phyloP scores from a whole-genome alignment of 768 basidiomycete genomes.

The Hypholoma sublateritium region DNA sequence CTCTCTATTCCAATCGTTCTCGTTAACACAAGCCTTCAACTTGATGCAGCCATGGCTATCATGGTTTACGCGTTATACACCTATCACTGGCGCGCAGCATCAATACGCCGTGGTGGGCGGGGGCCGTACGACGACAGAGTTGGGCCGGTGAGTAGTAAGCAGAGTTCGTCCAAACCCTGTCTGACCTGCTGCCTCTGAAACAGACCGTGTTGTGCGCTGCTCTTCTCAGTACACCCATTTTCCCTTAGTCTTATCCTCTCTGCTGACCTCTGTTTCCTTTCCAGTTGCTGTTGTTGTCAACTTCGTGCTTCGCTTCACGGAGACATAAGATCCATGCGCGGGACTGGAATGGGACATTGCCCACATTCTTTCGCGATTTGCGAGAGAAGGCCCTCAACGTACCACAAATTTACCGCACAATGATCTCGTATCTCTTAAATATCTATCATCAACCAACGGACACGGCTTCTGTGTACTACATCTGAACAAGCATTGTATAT shows the following conservation, averaged over 20 bases:
- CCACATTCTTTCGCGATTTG: too few species aligned
- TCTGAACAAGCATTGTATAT: neutral
- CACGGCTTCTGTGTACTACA: too few species aligned
- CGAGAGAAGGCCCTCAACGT: too few species aligned
- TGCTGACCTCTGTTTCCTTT: conserved; percentile 8
- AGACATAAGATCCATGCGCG: conserved; percentile 13
- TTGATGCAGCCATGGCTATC: conserved; percentile 89
- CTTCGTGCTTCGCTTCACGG: conserved; percentile 79
- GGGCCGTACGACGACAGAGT: conserved; percentile 97
- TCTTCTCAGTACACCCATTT: conserved; percentile 58
- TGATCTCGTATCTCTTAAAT: too few species aligned
- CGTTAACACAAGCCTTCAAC: neutral
- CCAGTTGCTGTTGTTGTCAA: conserved; percentile 83
- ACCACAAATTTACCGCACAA: too few species aligned
- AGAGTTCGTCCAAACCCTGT: conserved; percentile 8
- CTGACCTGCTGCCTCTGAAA: conserved; percentile 3
- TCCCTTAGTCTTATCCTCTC: neutral
- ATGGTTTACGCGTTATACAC: conserved; percentile 96
- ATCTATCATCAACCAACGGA: too few species aligned
- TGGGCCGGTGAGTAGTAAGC: conserved; percentile 73
- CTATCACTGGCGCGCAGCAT: conserved; percentile 94
- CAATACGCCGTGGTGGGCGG: conserved; percentile 87
- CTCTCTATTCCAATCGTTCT: neutral
- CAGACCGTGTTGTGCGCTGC: conserved; percentile 85
- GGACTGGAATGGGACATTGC: neutral